Conservation (phyloP, 192 early-diverging fungal species). For the Backusella tuberculispora region DNA sequence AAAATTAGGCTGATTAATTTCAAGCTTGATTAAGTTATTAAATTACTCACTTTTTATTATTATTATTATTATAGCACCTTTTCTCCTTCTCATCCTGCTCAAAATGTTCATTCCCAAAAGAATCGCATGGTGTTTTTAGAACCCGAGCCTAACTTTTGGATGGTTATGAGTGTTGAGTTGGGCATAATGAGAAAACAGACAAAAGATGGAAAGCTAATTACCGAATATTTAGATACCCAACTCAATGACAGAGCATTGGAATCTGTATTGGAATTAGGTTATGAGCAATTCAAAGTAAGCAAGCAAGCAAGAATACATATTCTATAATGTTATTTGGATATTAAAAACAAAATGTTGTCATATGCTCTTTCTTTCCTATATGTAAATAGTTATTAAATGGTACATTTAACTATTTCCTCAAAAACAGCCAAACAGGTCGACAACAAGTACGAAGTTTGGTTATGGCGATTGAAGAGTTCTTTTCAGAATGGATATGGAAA, state of each 20-base stretch:
- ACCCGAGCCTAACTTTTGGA: conserved; percentile 62
- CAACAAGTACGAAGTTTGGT: conserved; percentile 33
- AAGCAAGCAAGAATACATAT: conserved; percentile 21
- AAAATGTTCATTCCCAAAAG: conserved; percentile 67
- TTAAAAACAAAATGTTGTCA: too few species aligned
- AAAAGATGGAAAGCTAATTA: conserved; percentile 50
- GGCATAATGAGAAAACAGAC: conserved; percentile 40
- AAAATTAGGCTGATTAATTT: conserved; percentile 12
- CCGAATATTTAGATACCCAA: conserved; percentile 57
- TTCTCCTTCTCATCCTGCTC: conserved; percentile 49
- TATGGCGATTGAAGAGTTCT: conserved; percentile 58
- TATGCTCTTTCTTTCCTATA: too few species aligned
- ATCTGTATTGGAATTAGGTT: conserved; percentile 52
- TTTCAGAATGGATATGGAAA: conserved; percentile 58
- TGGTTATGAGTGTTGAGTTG: conserved; percentile 55
- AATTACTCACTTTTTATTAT: neutral
- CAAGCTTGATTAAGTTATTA: neutral
- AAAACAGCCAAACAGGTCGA: conserved; percentile 33
- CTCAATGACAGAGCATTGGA: conserved; percentile 54
- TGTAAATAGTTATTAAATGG: conserved; percentile 48
- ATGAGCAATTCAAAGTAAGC: conserved; percentile 57
- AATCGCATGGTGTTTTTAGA: conserved; percentile 59
- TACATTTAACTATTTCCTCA: conserved; percentile 33
- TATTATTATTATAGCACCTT: conserved; percentile 48
- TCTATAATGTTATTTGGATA: too few species aligned